Percentiles rank a stretch among this genome's conserved stretches.
phyloP scores from a whole-genome alignment of 805 yeast species.

The Monosporozyma yasuniensis region DNA sequence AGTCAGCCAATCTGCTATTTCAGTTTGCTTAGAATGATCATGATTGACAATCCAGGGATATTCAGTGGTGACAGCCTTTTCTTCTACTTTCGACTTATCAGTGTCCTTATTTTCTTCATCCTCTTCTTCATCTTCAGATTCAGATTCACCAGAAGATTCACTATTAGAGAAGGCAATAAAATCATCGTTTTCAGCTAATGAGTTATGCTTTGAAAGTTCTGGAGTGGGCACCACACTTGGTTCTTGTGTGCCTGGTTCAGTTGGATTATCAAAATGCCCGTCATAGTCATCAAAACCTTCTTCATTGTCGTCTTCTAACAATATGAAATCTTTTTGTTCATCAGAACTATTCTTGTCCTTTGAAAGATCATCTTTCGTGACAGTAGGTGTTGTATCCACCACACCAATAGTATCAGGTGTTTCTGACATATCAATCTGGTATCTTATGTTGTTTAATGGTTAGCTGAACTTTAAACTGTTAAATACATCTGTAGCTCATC shows the following conservation, averaged over 20 bases:
- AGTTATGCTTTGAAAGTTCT: neutral
- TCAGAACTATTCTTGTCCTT: neutral
- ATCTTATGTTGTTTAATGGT: too few relatives aligned
- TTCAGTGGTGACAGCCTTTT: constrained; percentile 11
- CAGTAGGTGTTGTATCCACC: neutral
- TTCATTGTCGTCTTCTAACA: constrained; percentile 4
- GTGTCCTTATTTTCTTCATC: constrained; percentile 12
- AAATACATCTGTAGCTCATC: too few relatives aligned
- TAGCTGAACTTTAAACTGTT: too few relatives aligned
- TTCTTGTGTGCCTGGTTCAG: constrained; percentile 6
- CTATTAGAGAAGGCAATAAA: constrained; percentile 34
- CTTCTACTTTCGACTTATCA: constrained; percentile 1
- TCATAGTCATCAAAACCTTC: constrained; percentile 24
- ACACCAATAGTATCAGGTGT: neutral
- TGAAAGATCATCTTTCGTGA: neutral
- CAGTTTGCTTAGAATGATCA: constrained; percentile 68
- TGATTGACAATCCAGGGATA: constrained; percentile 72
- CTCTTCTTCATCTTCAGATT: constrained; percentile 22
- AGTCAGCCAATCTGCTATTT: constrained; percentile 80
- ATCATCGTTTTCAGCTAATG: constrained; percentile 28
- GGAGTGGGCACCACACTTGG: neutral
- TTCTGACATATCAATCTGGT: neutral
- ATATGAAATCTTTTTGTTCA: constrained; percentile 1
- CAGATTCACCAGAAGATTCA: constrained; percentile 28
- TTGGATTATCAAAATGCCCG: constrained; percentile 21